Evolutionary conservation across 768 basidiomycete genomes (phyloP), one percentile per base, ranked within the genome.

Genomic region (Boletus speciosus): DNA sequence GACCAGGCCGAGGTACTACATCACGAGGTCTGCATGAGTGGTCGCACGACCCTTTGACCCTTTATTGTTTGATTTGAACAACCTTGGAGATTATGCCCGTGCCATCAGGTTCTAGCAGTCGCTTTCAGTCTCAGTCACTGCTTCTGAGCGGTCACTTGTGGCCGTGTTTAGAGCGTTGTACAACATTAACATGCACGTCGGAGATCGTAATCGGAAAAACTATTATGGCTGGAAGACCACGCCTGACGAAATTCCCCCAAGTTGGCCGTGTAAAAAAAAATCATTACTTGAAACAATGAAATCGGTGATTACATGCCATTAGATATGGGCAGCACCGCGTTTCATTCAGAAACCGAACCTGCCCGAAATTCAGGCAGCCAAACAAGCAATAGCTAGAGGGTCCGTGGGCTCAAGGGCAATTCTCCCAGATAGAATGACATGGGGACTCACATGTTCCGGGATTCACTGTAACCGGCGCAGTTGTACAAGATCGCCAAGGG

Each of bases 401-500:
- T 41, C 55, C 50, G 49, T 32, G 32, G 47, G 35, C 54, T 41
- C 44, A 47, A 32, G 43, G 39, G 40, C 16, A 19, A 32, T 23
- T 10, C 19, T 45, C 50, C n/a, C 11, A 38, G 35, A 54, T 19
- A 27, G 51, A 41, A 55, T 31, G 14, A 16, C 0, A 39, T 6
- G 1, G 43, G 6, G 31, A 44, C 50, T 35, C 47, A 42, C 52
- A 41, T 35, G 49, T 25, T 21, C 44, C 43, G 16, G 68, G 25
- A 4, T 19, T 10, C 4, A 56, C 47, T n/a, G 0, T 71, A 74
- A 85, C 79, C 7, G 78, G 51, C 14, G 74, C 83, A 21, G 79
- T 71, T 81, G 80, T 0, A 63, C 73, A 42, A 67, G 43, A 0
- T 39, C 8, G 59, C 88, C 88, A 47, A 74, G 78, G 50, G 57